A percentile compares a stretch with the other conserved stretches of the same genome.
Evolutionary conservation across 2,329 filamentous ascomycete genomes (phyloP).

Genomic region (Aspergillus carbonarius): DNA sequence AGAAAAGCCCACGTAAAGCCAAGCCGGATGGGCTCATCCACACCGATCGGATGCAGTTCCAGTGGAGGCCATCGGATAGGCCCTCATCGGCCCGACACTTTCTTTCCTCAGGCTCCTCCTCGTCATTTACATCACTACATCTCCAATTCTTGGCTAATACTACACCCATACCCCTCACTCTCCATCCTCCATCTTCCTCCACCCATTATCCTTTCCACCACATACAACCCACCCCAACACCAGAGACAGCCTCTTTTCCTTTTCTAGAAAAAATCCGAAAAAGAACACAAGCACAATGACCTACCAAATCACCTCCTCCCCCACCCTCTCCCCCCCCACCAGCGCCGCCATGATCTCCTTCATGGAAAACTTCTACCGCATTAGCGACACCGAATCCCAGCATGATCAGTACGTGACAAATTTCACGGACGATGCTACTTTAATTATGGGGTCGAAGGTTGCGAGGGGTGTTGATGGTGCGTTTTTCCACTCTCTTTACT

Average conservation of each 20-base stretch:
- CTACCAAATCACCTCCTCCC: slow-evolving; percentile 32
- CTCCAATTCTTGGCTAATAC: background rate
- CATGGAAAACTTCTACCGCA: slow-evolving; percentile 38
- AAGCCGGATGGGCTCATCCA: background rate
- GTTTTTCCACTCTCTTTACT: slow-evolving; percentile 1
- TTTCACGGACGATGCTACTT: slow-evolving; percentile 37
- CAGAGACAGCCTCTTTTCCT: too few relatives aligned
- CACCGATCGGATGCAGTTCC: slow-evolving; percentile 4
- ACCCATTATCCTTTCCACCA: background rate
- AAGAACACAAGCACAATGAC: slow-evolving; percentile 26
- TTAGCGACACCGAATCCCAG: slow-evolving; percentile 34
- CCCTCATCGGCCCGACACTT: slow-evolving; percentile 17
- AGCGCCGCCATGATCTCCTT: slow-evolving; percentile 30
- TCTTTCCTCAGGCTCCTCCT: too few relatives aligned
- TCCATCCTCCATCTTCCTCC: background rate
- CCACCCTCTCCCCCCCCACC: slow-evolving; percentile 25
- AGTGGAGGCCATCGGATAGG: slow-evolving; percentile 10
- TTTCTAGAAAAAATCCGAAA: background rate
- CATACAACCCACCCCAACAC: background rate
- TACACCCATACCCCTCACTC: background rate
- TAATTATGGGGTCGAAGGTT: slow-evolving; percentile 40
- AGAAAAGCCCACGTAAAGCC: background rate
- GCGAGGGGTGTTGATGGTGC: slow-evolving; percentile 34
- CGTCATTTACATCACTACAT: slow-evolving; percentile 6
- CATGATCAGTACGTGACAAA: slow-evolving; percentile 37